A percentile compares a stretch with the other conserved stretches of the same genome.
phyloP scores from a whole-genome alignment of 2,329 filamentous ascomycete genomes.

The Cercospora sp. region DNA sequence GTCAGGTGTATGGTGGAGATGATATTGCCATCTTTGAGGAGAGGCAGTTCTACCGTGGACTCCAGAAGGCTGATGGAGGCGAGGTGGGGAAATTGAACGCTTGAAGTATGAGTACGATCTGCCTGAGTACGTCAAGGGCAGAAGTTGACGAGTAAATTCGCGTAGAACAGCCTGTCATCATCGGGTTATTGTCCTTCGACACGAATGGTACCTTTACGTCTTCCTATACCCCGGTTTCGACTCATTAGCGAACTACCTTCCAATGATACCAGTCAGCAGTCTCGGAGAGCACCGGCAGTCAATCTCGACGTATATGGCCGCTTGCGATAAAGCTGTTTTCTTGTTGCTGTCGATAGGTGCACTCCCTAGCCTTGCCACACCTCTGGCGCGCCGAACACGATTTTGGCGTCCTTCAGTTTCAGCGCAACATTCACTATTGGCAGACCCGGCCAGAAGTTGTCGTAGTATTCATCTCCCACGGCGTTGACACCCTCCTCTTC shows the following conservation, averaged over 20 bases:
- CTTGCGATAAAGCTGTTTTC: background rate
- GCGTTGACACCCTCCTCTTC: constrained; percentile 19
- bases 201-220: background rate
- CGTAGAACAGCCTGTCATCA: background rate
- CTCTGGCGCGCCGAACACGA: constrained; percentile 15
- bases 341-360: background rate
- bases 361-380: background rate
- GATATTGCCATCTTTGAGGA: constrained; percentile 16
- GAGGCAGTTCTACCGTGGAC: background rate
- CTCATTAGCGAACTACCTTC: background rate
- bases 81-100: background rate
- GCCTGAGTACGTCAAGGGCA: background rate
- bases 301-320: background rate
- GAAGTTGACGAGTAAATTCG: background rate
- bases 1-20: constrained; percentile 19
- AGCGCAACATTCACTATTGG: constrained; percentile 11
- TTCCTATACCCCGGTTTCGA: background rate
- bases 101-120: background rate
- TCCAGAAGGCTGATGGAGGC: background rate
- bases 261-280: background rate
- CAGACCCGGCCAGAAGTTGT: constrained; percentile 22
- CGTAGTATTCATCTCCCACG: constrained; percentile 19
- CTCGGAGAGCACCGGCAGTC: background rate
- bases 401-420: constrained; percentile 16
- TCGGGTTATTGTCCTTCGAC: background rate